These are phyloP conservation scores for Thelonectria rubi DNA, from an alignment of 2,329 filamentous ascomycete species.

Conservation along the genomic window DNA sequence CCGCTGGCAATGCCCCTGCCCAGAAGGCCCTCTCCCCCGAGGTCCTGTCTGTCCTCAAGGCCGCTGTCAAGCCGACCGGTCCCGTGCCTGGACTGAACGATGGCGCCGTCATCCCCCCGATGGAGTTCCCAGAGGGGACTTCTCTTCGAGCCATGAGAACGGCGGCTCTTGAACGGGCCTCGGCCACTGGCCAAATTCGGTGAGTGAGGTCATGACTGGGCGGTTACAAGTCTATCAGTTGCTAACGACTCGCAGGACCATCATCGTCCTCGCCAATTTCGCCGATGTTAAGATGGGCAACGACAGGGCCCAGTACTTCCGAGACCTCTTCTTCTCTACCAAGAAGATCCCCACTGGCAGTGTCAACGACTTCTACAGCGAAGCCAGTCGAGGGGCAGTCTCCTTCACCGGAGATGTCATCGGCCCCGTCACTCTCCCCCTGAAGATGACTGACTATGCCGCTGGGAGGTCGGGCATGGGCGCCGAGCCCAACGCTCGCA, in stretches of 20 bases:
- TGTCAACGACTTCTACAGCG: background rate
- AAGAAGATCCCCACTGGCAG: background rate
- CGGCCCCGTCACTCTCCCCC: background rate
- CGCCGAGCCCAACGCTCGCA: background rate
- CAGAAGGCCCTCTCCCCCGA: background rate
- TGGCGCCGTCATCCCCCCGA: background rate
- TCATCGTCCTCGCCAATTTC: background rate
- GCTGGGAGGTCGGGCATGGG: background rate
- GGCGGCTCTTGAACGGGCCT: background rate
- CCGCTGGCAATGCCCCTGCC: background rate
- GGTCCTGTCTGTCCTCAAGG: background rate
- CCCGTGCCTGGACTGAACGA: background rate
- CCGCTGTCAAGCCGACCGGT: background rate
- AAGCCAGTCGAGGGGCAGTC: background rate
- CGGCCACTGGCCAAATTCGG: background rate
- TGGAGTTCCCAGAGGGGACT: background rate
- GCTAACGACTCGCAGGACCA: background rate
- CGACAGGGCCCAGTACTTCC: background rate
- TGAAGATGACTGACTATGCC: background rate
- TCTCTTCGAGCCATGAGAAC: background rate
- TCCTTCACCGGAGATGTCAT: background rate
- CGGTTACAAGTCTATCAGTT: background rate
- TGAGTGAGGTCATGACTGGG: background rate
- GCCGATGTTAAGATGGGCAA: background rate
- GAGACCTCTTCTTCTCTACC: background rate